Conservation (phyloP, 2,329 filamentous ascomycete genomes). For the Exophiala lecanii-corni region DNA sequence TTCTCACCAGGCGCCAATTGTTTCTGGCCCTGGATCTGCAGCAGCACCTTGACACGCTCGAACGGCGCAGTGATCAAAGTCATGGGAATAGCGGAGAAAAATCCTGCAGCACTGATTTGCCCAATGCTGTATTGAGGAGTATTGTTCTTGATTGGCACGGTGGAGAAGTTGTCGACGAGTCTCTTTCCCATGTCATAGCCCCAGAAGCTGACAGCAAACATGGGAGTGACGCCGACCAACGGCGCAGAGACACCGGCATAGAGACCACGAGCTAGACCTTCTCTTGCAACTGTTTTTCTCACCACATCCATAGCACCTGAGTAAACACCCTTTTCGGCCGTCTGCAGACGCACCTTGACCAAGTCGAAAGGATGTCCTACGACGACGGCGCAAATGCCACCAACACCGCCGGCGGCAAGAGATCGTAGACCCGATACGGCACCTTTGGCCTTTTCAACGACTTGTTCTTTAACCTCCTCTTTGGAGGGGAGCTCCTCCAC, state of each 20-base stretch:
- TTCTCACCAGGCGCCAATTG: slow-evolving; percentile 80
- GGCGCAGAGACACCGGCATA: slow-evolving; percentile 98
- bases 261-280: slow-evolving; percentile 72
- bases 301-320: slow-evolving; percentile 87
- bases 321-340: slow-evolving; percentile 90
- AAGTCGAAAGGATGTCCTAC: slow-evolving; percentile 96
- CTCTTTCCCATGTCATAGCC: slow-evolving; percentile 95
- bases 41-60: slow-evolving; percentile 96
- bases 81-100: slow-evolving; percentile 97
- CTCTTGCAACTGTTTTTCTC: slow-evolving; percentile 76
- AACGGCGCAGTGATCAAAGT: slow-evolving; percentile 98
- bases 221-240: slow-evolving; percentile 90
- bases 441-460: slow-evolving; percentile 45
- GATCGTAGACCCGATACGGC: slow-evolving; percentile 68
- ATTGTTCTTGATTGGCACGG: slow-evolving; percentile 58
- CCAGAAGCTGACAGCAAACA: slow-evolving; percentile 76
- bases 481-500: slow-evolving; percentile 32
- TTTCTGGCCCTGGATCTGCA: slow-evolving; percentile 95
- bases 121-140: slow-evolving; percentile 67
- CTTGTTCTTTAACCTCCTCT: slow-evolving; percentile 50
- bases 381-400: slow-evolving; percentile 87
- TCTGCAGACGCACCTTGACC: slow-evolving; percentile 96
- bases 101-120: slow-evolving; percentile 87
- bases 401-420: slow-evolving; percentile 83
- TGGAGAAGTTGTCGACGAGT: slow-evolving; percentile 66